Evolutionary conservation across 1,284 basidiomycete genomes (phyloP).

Genomic region (Ustilago crameri): DNA sequence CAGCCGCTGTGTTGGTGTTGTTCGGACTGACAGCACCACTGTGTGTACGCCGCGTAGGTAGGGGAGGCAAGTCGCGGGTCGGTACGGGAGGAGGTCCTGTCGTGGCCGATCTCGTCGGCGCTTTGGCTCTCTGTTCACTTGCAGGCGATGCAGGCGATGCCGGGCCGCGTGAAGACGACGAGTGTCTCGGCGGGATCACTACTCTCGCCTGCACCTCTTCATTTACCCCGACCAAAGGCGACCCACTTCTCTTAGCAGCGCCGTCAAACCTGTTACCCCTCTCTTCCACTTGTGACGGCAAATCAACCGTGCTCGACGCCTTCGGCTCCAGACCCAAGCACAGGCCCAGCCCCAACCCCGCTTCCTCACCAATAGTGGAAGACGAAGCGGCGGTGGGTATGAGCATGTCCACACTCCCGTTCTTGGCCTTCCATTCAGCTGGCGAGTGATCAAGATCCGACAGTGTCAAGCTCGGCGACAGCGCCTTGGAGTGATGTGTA

Average conservation of each 20-base stretch:
- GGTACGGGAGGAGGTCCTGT: not conserved
- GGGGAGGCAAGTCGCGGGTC: constrained; percentile 1
- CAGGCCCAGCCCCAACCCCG: constrained; percentile 1
- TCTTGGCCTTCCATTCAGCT: constrained; percentile 7
- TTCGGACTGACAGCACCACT: not conserved
- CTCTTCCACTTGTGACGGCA: constrained; percentile 42
- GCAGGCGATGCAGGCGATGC: not conserved
- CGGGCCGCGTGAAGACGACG: constrained; percentile 11
- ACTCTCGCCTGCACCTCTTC: constrained; percentile 12
- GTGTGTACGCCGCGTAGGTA: constrained; percentile 6
- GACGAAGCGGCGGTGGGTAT: constrained; percentile 7
- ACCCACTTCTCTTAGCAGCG: constrained; percentile 6
- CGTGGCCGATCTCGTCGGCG: too few species aligned
- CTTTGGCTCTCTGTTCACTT: not conserved
- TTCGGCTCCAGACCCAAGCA: constrained; percentile 29
- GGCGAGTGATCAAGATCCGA: constrained; percentile 10
- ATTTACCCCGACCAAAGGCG: not conserved
- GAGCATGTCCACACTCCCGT: constrained; percentile 20
- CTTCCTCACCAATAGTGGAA: constrained; percentile 3
- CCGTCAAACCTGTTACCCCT: constrained; percentile 27
- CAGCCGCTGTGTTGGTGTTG: not conserved
- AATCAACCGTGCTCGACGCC: constrained; percentile 39
- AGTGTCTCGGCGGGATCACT: constrained; percentile 25
- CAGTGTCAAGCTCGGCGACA: constrained; percentile 34
- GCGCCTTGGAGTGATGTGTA: constrained; percentile 24